phyloP scores from a whole-genome alignment of 2,329 filamentous ascomycete species.

The Elsinoe necatrix region DNA sequence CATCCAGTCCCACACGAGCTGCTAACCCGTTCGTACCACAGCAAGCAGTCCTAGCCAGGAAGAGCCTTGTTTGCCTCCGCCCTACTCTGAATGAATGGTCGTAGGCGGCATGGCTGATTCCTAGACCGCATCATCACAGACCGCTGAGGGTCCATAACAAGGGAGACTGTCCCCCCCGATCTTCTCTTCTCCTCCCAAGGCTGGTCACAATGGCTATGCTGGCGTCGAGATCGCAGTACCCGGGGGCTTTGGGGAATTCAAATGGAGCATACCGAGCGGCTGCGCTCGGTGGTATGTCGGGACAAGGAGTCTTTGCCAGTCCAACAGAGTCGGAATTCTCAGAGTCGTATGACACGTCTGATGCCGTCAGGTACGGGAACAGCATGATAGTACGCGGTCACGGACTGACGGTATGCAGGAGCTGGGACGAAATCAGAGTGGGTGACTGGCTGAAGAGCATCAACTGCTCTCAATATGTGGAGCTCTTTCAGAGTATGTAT shows the following conservation, averaged over 20 bases:
- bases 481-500: conserved; percentile 62
- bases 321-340: conserved; percentile 92
- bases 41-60: conserved; percentile 6
- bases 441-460: conserved; percentile 85
- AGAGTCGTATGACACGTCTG: conserved; percentile 62
- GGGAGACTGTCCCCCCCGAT: background rate
- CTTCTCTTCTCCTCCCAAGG: conserved; percentile 10
- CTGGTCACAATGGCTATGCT: conserved; percentile 60
- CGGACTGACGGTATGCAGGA: conserved; percentile 33
- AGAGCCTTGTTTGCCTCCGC: conserved; percentile 11
- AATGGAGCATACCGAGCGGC: conserved; percentile 29
- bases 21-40: background rate
- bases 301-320: conserved; percentile 56
- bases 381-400: background rate
- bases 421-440: conserved; percentile 85
- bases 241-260: conserved; percentile 37
- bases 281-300: conserved; percentile 3
- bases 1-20: background rate
- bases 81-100: background rate
- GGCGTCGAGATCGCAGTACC: conserved; percentile 64
- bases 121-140: conserved; percentile 6
- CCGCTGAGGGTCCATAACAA: conserved; percentile 4
- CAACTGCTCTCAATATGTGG: conserved; percentile 89
- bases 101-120: conserved; percentile 10
- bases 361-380: conserved; percentile 42